phyloP scores from a whole-genome alignment of 2,329 filamentous ascomycete genomes.

The Alternaria tenuissima region DNA sequence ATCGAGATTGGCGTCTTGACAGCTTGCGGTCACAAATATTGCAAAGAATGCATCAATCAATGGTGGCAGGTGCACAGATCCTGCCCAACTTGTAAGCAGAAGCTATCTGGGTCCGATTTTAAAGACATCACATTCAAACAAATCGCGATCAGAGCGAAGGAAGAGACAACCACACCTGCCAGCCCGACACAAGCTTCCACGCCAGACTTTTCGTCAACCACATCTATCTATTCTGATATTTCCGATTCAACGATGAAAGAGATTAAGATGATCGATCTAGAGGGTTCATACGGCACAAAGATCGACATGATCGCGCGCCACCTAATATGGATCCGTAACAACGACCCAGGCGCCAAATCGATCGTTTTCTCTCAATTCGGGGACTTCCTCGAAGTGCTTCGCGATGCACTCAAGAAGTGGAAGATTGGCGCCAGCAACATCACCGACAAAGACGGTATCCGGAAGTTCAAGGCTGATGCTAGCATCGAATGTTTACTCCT shows the following conservation, averaged over 20 bases:
- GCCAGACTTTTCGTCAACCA: slow-evolving; percentile 32
- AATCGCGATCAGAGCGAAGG: slow-evolving; percentile 73
- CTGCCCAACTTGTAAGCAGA: slow-evolving; percentile 85
- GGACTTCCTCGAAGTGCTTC: slow-evolving; percentile 79
- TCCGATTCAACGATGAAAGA: slow-evolving; percentile 74
- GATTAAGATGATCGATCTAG: slow-evolving; percentile 82
- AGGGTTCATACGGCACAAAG: slow-evolving; percentile 83
- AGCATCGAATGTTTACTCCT: slow-evolving; percentile 82
- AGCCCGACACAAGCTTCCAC: slow-evolving; percentile 36
- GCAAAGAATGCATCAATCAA: slow-evolving; percentile 81
- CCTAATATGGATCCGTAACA: slow-evolving; percentile 81
- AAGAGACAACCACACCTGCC: slow-evolving; percentile 55
- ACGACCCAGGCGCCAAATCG: slow-evolving; percentile 86
- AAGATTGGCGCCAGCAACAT: slow-evolving; percentile 78
- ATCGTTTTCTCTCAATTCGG: slow-evolving; percentile 94
- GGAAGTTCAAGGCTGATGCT: slow-evolving; percentile 78
- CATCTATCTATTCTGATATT: slow-evolving; percentile 81
- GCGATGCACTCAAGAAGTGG: slow-evolving; percentile 72
- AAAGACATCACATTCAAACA: slow-evolving; percentile 87
- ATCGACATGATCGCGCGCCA: slow-evolving; percentile 78
- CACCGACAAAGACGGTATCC: slow-evolving; percentile 72
- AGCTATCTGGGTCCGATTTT: slow-evolving; percentile 71
- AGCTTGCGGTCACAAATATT: slow-evolving; percentile 86
- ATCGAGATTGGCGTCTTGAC: slow-evolving; percentile 86
- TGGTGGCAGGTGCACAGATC: slow-evolving; percentile 80